Conservation (phyloP, 169 alveolate species). For the Plasmodium fragile region DNA sequence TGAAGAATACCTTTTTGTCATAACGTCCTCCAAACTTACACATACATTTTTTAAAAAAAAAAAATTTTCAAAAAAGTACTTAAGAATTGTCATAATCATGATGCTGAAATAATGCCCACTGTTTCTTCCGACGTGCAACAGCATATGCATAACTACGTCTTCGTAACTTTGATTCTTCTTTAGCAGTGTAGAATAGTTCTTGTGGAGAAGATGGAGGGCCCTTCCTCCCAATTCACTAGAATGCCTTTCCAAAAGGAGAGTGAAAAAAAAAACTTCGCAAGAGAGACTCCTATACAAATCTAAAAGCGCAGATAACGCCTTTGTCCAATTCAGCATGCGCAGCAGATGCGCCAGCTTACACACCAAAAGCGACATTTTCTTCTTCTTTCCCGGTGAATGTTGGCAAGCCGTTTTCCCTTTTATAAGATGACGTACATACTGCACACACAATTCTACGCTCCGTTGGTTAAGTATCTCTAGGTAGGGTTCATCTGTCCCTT, state of each 20-base stretch:
- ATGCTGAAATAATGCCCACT: slow-evolving; percentile 4
- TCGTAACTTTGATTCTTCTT: not conserved
- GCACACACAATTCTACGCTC: slow-evolving; percentile 10
- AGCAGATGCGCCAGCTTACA: slow-evolving; percentile 10
- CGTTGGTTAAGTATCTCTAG: not conserved
- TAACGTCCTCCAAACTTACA: not conserved
- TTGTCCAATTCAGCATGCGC: slow-evolving; percentile 29
- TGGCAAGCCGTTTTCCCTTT: not conserved
- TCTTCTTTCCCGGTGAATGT: not conserved
- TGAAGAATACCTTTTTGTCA: slow-evolving; percentile 14
- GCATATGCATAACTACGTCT: slow-evolving; percentile 1
- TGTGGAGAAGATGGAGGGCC: not conserved
- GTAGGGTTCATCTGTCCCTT: not conserved
- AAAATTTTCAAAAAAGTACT: slow-evolving; percentile 26
- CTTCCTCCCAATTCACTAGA: not conserved
- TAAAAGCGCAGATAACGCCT: slow-evolving; percentile 14
- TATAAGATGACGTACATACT: slow-evolving; percentile 22
- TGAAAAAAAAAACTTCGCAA: slow-evolving; percentile 15
- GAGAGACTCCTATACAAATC: slow-evolving; percentile 11
- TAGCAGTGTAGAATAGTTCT: not conserved
- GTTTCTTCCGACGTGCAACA: slow-evolving; percentile 2
- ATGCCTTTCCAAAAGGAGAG: not conserved
- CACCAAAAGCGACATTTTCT: slow-evolving; percentile 2
- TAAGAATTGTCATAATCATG: slow-evolving; percentile 19
- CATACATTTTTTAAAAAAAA: slow-evolving; percentile 38